phyloP scores from a whole-genome alignment of 176 grass and related monocot species.

The Tuctoria greenei region DNA sequence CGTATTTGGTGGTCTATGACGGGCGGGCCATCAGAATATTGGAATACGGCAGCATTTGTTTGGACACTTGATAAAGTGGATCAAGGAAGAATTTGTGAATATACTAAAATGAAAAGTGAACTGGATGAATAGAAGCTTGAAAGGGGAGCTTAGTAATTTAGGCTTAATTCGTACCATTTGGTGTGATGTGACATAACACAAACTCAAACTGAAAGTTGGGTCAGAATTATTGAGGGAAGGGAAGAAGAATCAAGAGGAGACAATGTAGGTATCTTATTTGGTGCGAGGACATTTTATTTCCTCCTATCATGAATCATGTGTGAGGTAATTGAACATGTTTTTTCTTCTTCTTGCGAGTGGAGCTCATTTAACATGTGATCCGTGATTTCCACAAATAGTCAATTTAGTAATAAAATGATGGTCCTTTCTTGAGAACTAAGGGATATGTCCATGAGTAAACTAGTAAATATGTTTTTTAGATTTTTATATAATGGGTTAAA shows the following conservation, averaged over 20 bases:
- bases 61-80: conserved; percentile 14
- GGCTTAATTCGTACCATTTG: conserved; percentile 7
- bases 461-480: too few species aligned
- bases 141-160: background rate
- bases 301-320: background rate
- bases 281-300: background rate
- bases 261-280: background rate
- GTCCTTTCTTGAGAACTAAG: too few species aligned
- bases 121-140: background rate
- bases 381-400: background rate
- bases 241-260: background rate
- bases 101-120: conserved; percentile 33
- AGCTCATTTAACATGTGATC: background rate
- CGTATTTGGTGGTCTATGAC: background rate
- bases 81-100: conserved; percentile 9
- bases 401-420: too few species aligned
- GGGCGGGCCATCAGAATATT: background rate
- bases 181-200: conserved; percentile 35
- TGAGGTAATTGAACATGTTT: background rate
- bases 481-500: too few species aligned
- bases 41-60: background rate
- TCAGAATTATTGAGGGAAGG: background rate
- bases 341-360: too few species aligned
- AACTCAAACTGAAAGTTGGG: conserved; percentile 18
- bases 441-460: too few species aligned